Base-by-base conservation (phyloP, 164 flowering plant genomes). In the Vitis riparia region DNA sequence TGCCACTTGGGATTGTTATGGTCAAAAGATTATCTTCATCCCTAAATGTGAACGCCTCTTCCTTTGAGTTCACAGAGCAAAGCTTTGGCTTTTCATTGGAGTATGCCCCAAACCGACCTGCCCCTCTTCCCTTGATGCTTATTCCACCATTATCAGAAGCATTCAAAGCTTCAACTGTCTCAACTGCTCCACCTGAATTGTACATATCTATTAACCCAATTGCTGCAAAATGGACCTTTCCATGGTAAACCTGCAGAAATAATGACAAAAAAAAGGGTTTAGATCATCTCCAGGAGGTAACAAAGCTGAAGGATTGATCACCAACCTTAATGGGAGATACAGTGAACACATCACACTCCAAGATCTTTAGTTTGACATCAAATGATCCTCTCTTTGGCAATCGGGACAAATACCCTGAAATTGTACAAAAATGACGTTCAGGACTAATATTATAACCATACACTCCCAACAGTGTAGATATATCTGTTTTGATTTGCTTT, bases 171-270 rank as follows among this genome's bases (percentile, higher is more conserved):
- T 76, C 81, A 53, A 87, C 48, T 15, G 79, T 81, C 70, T 81
- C 80, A 59, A 87, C 66, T 23, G 90, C 91, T 52, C 94, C 94
- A 53, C 90, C 94, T 59, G 89, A 79, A 61, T 87, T 89, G 73
- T 87, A 89, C 94, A 87, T 89, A 16, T 85, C 78, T 30, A 80
- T 71, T 62, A 87, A 65, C 30, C 91, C 91, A 59, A 89, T 77
- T 2, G 91, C 82, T 16, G 91, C 90, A 75, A 86, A 89, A 71
- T 83, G 66, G 61, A 86, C 30, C 44, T 68, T 68, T 67, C 74
- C 44, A 71, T 74, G 30, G 75, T 85, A 83, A 61, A 74, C 71
- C 89, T 88, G 81, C 16, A 32, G 15, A 15, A 57, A 57, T 57
- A 15, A 5, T 13, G 37, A 48, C 59, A 29, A 5, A 19, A 17